Evolutionary conservation across 768 basidiomycete genomes (phyloP).

Genomic region (Amanita subjunquillea): DNA sequence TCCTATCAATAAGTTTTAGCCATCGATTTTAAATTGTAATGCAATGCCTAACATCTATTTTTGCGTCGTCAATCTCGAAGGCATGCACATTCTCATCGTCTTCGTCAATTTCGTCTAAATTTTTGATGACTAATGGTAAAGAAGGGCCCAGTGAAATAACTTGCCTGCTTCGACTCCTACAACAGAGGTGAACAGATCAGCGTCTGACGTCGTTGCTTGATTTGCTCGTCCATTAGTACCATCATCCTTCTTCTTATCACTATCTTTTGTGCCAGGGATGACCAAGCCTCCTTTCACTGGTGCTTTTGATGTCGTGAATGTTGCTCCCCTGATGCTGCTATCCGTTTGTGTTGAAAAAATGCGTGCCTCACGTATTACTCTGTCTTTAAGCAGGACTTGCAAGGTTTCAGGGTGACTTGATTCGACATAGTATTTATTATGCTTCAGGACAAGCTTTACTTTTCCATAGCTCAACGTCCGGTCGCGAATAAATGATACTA

Average conservation of each 20-base stretch:
- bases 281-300: slow-evolving; percentile 75
- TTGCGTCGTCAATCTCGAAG: slow-evolving; percentile 89
- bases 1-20: slow-evolving; percentile 37
- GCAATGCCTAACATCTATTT: slow-evolving; percentile 70
- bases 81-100: slow-evolving; percentile 97
- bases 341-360: slow-evolving; percentile 61
- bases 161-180: slow-evolving; percentile 85
- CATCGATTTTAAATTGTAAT: not conserved
- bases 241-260: slow-evolving; percentile 60
- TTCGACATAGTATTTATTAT: slow-evolving; percentile 97
- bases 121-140: not conserved
- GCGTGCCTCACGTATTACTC: slow-evolving; percentile 74
- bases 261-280: slow-evolving; percentile 77
- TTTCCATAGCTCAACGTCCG: slow-evolving; percentile 96
- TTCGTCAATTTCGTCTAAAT: slow-evolving; percentile 87
- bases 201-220: slow-evolving; percentile 33
- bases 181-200: slow-evolving; percentile 89
- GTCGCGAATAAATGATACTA: slow-evolving; percentile 80
- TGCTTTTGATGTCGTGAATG: slow-evolving; percentile 73
- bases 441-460: slow-evolving; percentile 94
- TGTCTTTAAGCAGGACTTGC: slow-evolving; percentile 79
- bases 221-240: slow-evolving; percentile 17
- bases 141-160: not conserved
- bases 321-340: slow-evolving; percentile 65
- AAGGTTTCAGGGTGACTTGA: slow-evolving; percentile 92